Base-by-base conservation (phyloP, 2,329 filamentous ascomycete genomes). In the Xylariales sp. region DNA sequence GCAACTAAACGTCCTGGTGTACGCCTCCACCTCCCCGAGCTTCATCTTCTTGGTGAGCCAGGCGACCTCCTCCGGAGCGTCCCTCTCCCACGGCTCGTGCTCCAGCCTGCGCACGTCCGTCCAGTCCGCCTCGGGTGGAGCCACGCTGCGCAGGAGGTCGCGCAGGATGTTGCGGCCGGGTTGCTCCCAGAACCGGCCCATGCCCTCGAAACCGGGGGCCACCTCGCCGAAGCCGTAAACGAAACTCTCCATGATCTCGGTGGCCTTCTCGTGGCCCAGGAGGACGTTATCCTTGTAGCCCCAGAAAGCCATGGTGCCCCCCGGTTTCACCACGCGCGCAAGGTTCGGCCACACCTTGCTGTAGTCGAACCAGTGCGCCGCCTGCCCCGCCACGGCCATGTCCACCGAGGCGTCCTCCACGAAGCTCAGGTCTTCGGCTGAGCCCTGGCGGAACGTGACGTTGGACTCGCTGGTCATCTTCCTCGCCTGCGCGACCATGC, bases 281-380 rank as follows among this genome's bases (percentile, higher is more conserved):
- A 84, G 67, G 23, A 78, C 63, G 50, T 75, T 78, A 56, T 84
- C 80, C 50, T 76, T 78, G 56, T 84, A 84, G 2, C 78, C 78
- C 75, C 74, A 83, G 52, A 81, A 78, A 0, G 78, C 78, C n/a
- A 84, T 48, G 1, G 74, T 76, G 13, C 78, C 79, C 12, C 74
- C 74, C 2, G 57, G 54, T 33, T 71, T 65, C 28, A 82, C 59
- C 6, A 78, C 69, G 11, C 76, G 66, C 8, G 60, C 61, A 40
- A 83, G 53, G 49, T 76, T 71, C 0, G 67, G 67, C 73, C 76
- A 84, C 4, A 72, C 66, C 27, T 61, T 64, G 6, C 44, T 28
- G 50, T 75, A 77, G 53, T 83, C 69, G 54, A 85, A 85, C 80
- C 80, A 85, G 53, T 85, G 81, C 28, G 78, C 77, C 6, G 79